A percentile compares a stretch with the other conserved stretches of the same genome.
Evolutionary conservation across 306 rosid genomes (phyloP).

Genomic region (Rubus parviflorus): DNA sequence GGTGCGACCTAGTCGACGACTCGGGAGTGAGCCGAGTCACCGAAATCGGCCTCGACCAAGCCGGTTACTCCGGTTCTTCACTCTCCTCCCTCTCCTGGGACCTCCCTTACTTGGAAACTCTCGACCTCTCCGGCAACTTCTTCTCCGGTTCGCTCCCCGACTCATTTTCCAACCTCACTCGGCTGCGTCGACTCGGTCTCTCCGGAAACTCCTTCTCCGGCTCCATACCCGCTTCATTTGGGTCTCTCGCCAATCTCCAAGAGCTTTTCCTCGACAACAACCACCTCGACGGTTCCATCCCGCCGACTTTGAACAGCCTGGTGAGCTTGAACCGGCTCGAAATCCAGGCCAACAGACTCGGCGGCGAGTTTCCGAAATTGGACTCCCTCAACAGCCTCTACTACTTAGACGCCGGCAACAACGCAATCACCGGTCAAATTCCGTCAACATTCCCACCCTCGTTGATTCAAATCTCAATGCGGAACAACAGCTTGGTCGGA

Average conservation of each 20-base stretch:
- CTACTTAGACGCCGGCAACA: slow-evolving; percentile 58
- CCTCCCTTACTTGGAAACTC: slow-evolving; percentile 69
- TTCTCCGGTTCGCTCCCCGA: slow-evolving; percentile 60
- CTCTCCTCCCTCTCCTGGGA: slow-evolving; percentile 49
- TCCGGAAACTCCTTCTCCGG: slow-evolving; percentile 66
- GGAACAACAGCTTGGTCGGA: slow-evolving; percentile 65
- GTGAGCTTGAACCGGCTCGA: slow-evolving; percentile 53
- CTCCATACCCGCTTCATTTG: slow-evolving; percentile 50
- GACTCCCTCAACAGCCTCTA: slow-evolving; percentile 39
- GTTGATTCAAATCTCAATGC: slow-evolving; percentile 52
- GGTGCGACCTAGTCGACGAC: slow-evolving; percentile 57
- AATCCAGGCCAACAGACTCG: slow-evolving; percentile 54
- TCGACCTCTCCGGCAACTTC: slow-evolving; percentile 66
- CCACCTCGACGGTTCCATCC: slow-evolving; percentile 52
- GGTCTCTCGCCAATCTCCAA: slow-evolving; percentile 44
- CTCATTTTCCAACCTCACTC: slow-evolving; percentile 55
- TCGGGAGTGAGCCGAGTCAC: slow-evolving; percentile 58
- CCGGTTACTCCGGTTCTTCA: slow-evolving; percentile 61
- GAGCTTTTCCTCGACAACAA: slow-evolving; percentile 74
- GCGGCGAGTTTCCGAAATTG: slow-evolving; percentile 53
- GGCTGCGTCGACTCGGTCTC: slow-evolving; percentile 55
- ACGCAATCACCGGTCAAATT: slow-evolving; percentile 42
- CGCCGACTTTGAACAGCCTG: slow-evolving; percentile 38
- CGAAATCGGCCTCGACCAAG: slow-evolving; percentile 78
- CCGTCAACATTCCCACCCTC: slow-evolving; percentile 52